phyloP scores from a whole-genome alignment of 2,329 filamentous ascomycete species.

The Byssothecium circinans region DNA sequence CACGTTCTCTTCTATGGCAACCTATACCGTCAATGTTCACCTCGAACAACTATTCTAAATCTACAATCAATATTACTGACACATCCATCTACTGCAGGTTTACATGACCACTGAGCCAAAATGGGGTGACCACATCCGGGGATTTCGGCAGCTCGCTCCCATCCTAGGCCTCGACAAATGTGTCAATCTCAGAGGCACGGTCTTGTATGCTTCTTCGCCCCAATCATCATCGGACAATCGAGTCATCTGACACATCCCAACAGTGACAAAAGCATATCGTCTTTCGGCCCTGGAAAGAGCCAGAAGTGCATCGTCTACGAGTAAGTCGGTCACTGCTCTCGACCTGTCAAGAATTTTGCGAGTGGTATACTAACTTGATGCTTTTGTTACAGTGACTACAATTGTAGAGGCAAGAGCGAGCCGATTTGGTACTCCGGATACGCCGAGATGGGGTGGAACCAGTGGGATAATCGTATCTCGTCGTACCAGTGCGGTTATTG shows the following conservation, averaged over 20 bases:
- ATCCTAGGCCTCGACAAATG: background rate
- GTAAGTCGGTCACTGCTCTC: no score
- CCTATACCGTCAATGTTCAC: no score
- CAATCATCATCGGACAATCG: background rate
- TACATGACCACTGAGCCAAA: constrained; percentile 3
- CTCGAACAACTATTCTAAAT: no score
- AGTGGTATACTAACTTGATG: background rate
- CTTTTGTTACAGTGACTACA: background rate
- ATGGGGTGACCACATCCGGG: background rate
- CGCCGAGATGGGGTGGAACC: constrained; percentile 4
- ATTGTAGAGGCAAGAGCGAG: background rate
- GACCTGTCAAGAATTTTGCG: no score
- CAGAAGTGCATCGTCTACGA: background rate
- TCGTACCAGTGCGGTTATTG: constrained; percentile 1
- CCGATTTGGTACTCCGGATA: constrained; percentile 3
- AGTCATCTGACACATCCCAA: background rate
- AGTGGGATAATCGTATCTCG: constrained; percentile 1
- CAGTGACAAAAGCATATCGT: constrained; percentile 3
- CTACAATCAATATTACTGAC: no score
- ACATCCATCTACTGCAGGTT: background rate
- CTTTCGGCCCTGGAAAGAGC: constrained; percentile 1
- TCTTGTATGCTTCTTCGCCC: background rate
- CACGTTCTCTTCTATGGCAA: no score
- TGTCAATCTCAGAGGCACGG: background rate
- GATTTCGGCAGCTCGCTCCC: background rate